phyloP scores from a whole-genome alignment of 345 rosid genomes.

The Brassica carinata region DNA sequence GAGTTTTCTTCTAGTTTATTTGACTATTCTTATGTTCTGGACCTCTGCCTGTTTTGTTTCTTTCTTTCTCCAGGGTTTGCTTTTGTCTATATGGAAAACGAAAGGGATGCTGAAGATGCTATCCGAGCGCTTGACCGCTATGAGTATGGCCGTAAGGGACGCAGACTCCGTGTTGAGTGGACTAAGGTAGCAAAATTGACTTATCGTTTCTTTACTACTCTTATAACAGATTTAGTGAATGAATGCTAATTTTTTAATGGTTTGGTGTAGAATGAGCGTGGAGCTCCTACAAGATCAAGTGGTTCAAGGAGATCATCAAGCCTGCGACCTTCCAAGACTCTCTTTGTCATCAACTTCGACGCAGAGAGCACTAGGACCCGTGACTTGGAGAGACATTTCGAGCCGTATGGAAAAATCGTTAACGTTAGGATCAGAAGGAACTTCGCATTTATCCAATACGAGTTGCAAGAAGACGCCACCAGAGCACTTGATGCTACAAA shows the following conservation, averaged over 20 bases:
- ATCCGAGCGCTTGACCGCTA: conserved; percentile 80
- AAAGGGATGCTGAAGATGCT: conserved; percentile 98
- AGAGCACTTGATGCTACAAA: conserved; percentile 85
- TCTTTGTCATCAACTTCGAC: conserved; percentile 95
- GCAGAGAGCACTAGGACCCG: conserved; percentile 76
- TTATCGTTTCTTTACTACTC: not conserved
- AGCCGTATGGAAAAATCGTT: conserved; percentile 83
- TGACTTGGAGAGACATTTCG: conserved; percentile 94
- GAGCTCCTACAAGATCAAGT: conserved; percentile 52
- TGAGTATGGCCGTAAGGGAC: conserved; percentile 90
- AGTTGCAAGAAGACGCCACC: conserved; percentile 83
- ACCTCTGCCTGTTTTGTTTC: not conserved
- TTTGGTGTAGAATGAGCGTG: conserved; percentile 76
- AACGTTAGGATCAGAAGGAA: conserved; percentile 94
- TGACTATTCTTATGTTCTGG: not conserved
- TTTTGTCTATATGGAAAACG: conserved; percentile 93
- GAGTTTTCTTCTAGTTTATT: conserved; percentile 34
- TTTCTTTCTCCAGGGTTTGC: conserved; percentile 63
- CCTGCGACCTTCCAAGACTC: conserved; percentile 81
- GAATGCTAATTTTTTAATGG: not conserved
- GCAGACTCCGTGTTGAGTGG: conserved; percentile 97
- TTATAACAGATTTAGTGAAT: not conserved
- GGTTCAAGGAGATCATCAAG: conserved; percentile 71
- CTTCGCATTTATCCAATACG: conserved; percentile 94
- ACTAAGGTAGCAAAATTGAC: conserved; percentile 62